Evolutionary conservation across 495 filamentous ascomycete species (phyloP), one percentile per base, ranked within the genome.

Genomic region (Venustampulla echinocandica): DNA sequence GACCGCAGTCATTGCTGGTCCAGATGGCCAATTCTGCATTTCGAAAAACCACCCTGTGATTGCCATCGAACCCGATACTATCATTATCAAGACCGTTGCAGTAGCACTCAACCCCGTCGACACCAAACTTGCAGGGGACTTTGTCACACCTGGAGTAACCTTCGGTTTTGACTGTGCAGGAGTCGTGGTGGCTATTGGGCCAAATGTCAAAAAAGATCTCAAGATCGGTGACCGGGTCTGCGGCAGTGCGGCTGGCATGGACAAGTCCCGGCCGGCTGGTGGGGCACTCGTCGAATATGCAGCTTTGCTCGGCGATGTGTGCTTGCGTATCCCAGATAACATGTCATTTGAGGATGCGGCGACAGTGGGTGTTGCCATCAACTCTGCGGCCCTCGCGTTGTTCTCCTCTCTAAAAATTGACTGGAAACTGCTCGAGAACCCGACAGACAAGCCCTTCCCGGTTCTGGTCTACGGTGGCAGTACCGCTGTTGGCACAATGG

Each of bases 381-480:
- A 70, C 75, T 7, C 65, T 70, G 3, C 59, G 58, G 20, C 71
- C 5, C 4, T 46, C 65, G 1, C 61, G 81, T 13, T 80, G 68
- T 49, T 55, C 61, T 20, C 49, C 58, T 15, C 55, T 60, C 18
- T 48, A 59, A 10, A 61, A 81, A 1, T 63, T n/a, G 49, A 6
- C 54, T 65, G 4, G 47, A 58, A 37, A 6, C 48, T 59, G 30
- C 62, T 52, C 9, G 49, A 60, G 22, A 1, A 5, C 33, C 37
- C 10, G 17, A 23, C 55, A 55, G 0, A 62, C 0, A 65, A 48
- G 1, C 67, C 61, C 1, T 53, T 75, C 43, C 61, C 59, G 0
- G 30, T 83, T 0, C 55, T 82, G 1, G 58, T 82, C 35, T 84
- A 77, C 72, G 79, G 79, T 15, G 80, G 77, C 15, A 64, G 71